A percentile compares a stretch with the other conserved stretches of the same genome.
phyloP scores from a whole-genome alignment of 1,284 basidiomycete species.

The Cryptococcus floricola region DNA sequence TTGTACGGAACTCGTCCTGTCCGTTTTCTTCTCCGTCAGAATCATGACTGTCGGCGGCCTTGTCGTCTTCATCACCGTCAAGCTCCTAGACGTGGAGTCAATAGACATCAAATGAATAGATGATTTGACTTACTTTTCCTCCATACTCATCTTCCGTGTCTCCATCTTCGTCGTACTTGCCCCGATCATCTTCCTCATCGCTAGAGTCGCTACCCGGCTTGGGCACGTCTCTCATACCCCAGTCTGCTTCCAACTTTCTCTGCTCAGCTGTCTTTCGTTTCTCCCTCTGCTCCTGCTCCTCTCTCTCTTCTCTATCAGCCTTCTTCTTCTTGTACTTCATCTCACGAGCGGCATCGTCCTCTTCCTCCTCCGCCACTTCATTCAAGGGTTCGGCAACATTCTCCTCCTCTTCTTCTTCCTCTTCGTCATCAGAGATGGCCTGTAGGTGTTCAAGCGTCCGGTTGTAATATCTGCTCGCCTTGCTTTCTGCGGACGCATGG shows the following conservation, averaged over 20 bases:
- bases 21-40: constrained; percentile 18
- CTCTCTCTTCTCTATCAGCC: not conserved
- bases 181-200: too few relatives aligned
- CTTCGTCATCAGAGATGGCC: constrained; percentile 30
- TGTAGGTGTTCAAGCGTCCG: constrained; percentile 37
- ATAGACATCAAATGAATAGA: not conserved
- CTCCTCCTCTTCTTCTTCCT: constrained; percentile 17
- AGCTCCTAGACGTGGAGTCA: not conserved
- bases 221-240: constrained; percentile 17
- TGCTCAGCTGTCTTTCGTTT: constrained; percentile 10
- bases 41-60: constrained; percentile 15
- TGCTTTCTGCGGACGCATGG: constrained; percentile 36
- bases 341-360: constrained; percentile 35
- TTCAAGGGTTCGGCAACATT: constrained; percentile 41
- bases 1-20: too few relatives aligned
- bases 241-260: constrained; percentile 22
- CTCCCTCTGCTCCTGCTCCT: not conserved
- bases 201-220: too few relatives aligned
- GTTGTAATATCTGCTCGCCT: constrained; percentile 34
- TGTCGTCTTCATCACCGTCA: constrained; percentile 6
- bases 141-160: not conserved
- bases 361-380: constrained; percentile 36
- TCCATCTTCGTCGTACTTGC: not conserved
- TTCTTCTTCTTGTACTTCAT: constrained; percentile 9
- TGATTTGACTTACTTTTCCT: not conserved